Evolutionary conservation across 768 basidiomycete species (phyloP), one percentile per base, ranked within the genome.

Genomic region (Leucosporidium scottii): DNA sequence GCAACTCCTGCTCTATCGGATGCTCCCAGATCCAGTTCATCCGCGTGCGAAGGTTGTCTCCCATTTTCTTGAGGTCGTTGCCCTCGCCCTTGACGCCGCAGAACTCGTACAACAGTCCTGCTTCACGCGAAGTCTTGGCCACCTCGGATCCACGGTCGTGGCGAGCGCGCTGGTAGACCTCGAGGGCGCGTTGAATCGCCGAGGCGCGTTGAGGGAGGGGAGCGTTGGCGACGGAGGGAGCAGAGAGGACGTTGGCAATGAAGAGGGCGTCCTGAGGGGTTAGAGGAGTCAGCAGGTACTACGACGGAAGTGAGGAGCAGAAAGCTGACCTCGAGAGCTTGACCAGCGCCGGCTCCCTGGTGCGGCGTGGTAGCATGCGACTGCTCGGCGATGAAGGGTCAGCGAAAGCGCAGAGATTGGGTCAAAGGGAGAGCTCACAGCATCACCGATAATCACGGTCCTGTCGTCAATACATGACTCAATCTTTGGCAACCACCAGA

Each of bases 101-200:
- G 51, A 79, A 76, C 44, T 70, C 62, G 55, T 75, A 78, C 63
- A 77, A 62, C 23, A 66, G 30, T 3, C 79, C 78, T 0, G 68
- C 59, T n/a, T 70, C 49, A 25, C 59, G 61, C 6, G 77, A 75
- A 21, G 54, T 63, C 31, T 65, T 48, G 27, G 71, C 67, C 48
- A 80, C 55, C 18, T 28, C 20, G n/a, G 27, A n/a, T 27, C 59
- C 59, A 0, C 59, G 59, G 25, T 39, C 25, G 44, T 59, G 59
- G 15, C 59, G 59, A 28, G 28, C 59, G 13, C 20, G 0, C 9
- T n/a, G 25, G 59, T 59, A 59, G 23, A 27, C 44, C 1, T 25
- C 18, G 25, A 59, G 39, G 9, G 59, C 59, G 1, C 2, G 15
- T 27, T 39, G 27, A 25, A 59, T 59, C 39, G 39, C 44, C 12